Base-by-base conservation (phyloP, 2,329 filamentous ascomycete genomes). In the Talaromyces pinophilus region DNA sequence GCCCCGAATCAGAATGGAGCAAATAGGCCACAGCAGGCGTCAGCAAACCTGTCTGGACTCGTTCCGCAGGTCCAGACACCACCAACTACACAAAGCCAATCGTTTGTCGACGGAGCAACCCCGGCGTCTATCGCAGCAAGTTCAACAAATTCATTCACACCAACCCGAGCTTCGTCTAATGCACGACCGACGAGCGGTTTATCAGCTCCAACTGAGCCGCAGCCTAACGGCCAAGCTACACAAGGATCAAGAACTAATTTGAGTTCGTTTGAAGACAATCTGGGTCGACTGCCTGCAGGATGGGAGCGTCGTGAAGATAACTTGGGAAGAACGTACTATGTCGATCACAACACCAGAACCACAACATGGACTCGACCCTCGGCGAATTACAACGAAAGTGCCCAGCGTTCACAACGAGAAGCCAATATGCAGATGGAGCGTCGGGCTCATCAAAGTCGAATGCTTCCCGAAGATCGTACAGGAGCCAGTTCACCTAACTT, bases 231-330 rank as follows among this genome's bases (percentile, higher is more conserved):
- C 30, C 66, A 67, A 59, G 55, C 66, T 6, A 50, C 68, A 30
- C 60, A 66, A 38, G 64, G 82, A 67, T 79, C 82, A 33, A 81
- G 79, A 54, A 83, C 83, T 55, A 87, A 87, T 63, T 88, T 96
- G 75, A 97, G 93, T 74, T 93, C 94, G 0, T 99, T 99, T 71
- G 94, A 98, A 80, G 95, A 99, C 80, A 88, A 89, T n/a, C 93
- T 97, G 75, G 95, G 95, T 66, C 89, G 94, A 72, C 81, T 99
- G 64, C 95, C 95, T 40, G 89, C 91, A 61, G 95, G 95, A 40
- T 99, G 95, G 94, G 95, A 99, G 81, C 89, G 95, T 65, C 88
- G 95, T 65, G 94, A 98, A 78, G 95, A 99, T 77, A 95, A 97
- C 72, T 80, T 98, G 52, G 94, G 95, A 62, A 87, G 95, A 73